phyloP scores from a whole-genome alignment of 331 rosid species.

The Acacia pycnantha region DNA sequence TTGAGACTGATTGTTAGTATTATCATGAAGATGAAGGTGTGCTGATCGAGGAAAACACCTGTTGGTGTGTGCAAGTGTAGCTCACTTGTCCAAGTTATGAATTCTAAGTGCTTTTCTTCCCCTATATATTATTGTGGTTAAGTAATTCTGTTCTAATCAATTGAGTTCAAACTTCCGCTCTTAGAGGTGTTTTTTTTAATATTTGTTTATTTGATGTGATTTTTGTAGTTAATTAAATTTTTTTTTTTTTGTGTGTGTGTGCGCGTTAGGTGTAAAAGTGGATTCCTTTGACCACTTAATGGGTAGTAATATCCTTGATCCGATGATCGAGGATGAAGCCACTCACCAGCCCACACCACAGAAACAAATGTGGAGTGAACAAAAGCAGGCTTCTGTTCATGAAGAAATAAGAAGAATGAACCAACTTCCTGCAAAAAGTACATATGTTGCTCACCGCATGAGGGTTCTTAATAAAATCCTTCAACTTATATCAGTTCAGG shows the following conservation, averaged over 20 bases:
- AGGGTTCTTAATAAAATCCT: slow-evolving; percentile 79
- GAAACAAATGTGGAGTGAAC: slow-evolving; percentile 47
- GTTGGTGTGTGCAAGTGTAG: background rate
- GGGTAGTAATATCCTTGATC: slow-evolving; percentile 28
- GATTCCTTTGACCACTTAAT: slow-evolving; percentile 28
- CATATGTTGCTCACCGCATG: slow-evolving; percentile 68
- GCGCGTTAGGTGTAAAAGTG: slow-evolving; percentile 17
- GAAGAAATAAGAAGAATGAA: slow-evolving; percentile 61
- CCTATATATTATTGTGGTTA: background rate
- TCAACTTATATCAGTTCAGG: slow-evolving; percentile 77
- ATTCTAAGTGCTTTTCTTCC: background rate
- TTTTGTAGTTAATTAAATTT: slow-evolving; percentile 6
- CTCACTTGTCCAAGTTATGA: background rate
- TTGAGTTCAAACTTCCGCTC: background rate
- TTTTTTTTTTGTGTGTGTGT: background rate
- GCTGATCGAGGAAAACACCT: slow-evolving; percentile 1
- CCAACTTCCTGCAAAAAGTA: slow-evolving; percentile 59
- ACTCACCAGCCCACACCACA: slow-evolving; percentile 36
- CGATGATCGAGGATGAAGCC: slow-evolving; percentile 41
- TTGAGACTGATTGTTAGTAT: background rate
- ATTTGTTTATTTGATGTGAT: slow-evolving; percentile 2
- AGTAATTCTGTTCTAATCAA: background rate
- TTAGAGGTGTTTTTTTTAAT: background rate
- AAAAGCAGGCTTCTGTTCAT: slow-evolving; percentile 55
- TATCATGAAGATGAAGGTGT: background rate